Conservation (phyloP, 345 rosid genomes). For the Brassica incana region DNA sequence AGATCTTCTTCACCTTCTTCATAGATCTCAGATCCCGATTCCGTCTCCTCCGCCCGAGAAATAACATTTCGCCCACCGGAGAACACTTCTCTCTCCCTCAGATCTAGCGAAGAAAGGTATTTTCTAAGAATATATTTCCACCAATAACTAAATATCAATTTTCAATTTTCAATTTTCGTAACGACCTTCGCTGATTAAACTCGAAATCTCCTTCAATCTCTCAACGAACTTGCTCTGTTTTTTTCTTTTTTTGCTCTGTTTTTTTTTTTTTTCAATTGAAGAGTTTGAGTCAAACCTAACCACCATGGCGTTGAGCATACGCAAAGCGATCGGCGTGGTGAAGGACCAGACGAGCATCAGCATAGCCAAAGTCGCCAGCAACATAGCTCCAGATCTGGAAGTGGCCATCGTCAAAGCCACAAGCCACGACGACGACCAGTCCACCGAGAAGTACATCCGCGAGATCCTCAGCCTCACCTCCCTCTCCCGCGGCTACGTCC, state of each 20-base stretch:
- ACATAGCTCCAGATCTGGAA: conserved; percentile 86
- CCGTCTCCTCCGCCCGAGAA: conserved; percentile 19
- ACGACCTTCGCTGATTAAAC: background rate
- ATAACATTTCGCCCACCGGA: background rate
- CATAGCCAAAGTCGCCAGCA: conserved; percentile 74
- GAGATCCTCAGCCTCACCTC: conserved; percentile 78
- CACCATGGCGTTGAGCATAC: conserved; percentile 71
- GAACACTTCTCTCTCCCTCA: background rate
- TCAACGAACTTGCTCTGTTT: background rate
- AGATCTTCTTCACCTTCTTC: conserved; percentile 21
- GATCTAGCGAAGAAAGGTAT: conserved; percentile 33
- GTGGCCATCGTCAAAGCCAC: conserved; percentile 94
- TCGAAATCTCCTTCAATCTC: conserved; percentile 5
- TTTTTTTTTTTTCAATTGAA: background rate
- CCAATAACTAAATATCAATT: background rate
- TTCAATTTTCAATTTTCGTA: background rate
- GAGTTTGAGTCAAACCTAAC: background rate
- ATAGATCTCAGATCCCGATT: conserved; percentile 32
- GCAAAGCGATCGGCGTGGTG: conserved; percentile 81
- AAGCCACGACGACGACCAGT: conserved; percentile 89
- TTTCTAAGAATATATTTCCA: background rate
- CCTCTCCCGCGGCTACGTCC: conserved; percentile 76
- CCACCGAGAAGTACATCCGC: conserved; percentile 73
- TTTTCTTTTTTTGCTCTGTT: background rate
- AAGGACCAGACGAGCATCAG: conserved; percentile 83